A percentile compares a stretch with the other conserved stretches of the same genome.
These are phyloP conservation scores for Coemansia erecta DNA, from an alignment of 192 early-diverging fungal genomes.

Conservation along the genomic window DNA sequence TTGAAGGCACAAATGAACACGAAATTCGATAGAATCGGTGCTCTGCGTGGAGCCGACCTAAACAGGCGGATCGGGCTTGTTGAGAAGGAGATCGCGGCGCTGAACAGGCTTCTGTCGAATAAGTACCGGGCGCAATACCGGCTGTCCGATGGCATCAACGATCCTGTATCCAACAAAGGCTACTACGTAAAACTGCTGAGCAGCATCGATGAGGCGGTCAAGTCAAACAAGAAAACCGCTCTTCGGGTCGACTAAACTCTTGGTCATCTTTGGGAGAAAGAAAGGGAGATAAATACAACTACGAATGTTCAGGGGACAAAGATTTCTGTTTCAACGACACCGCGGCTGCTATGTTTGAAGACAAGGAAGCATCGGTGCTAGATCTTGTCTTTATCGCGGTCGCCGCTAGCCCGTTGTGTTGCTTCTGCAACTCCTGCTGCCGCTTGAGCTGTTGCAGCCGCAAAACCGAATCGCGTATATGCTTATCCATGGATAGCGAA, in stretches of 20 bases:
- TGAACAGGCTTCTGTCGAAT: slow-evolving; percentile 24
- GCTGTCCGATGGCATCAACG: slow-evolving; percentile 18
- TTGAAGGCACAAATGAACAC: slow-evolving; percentile 45
- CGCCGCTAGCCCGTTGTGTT: slow-evolving; percentile 4
- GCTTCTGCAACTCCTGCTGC: slow-evolving; percentile 24
- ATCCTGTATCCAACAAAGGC: slow-evolving; percentile 31
- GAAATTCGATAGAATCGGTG: slow-evolving; percentile 30
- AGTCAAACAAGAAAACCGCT: slow-evolving; percentile 18
- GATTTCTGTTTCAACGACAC: no score
- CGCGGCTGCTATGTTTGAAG: not conserved
- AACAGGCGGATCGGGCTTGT: slow-evolving; percentile 13
- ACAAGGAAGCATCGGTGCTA: not conserved
- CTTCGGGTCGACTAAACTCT: slow-evolving; percentile 36
- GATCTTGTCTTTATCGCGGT: not conserved
- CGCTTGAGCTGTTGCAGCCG: slow-evolving; percentile 29
- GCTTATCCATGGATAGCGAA: slow-evolving; percentile 42
- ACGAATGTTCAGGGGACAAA: no score
- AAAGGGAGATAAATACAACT: no score
- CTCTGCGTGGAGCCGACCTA: slow-evolving; percentile 26
- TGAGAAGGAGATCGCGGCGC: slow-evolving; percentile 24
- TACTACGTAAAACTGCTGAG: slow-evolving; percentile 39
- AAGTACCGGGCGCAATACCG: slow-evolving; percentile 29
- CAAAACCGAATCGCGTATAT: slow-evolving; percentile 21
- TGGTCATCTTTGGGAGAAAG: not conserved
- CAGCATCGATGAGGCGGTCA: slow-evolving; percentile 37